Base-by-base conservation (phyloP, 2,329 filamentous ascomycete genomes). In the Colletotrichum tropicale region DNA sequence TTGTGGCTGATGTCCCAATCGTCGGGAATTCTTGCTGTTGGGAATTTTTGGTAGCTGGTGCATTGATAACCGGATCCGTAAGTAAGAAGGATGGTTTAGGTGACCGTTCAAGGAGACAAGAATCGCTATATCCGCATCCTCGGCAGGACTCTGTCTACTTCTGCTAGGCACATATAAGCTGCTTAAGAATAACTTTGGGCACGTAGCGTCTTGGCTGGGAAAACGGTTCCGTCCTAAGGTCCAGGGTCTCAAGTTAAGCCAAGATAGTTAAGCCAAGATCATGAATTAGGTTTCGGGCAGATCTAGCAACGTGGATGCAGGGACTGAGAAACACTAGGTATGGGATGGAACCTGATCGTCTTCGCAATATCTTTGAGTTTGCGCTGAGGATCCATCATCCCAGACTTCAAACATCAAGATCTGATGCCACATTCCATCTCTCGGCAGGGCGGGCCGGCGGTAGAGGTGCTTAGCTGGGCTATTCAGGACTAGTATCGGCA, bases 391-490 rank as follows among this genome's bases (percentile, higher is more conserved):
- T 48, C n/a, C n/a, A 34, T 32, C 28, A 74, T 12, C 56, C 66
- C 8, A 13, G 32, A 4, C 13, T 34, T 26, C 66, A 43, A 28
- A 8, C 10, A 18, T 10, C 12, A 28, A 12, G 26, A 18, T 15
- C 16, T 24, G 43, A 65, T 74, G 66, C 64, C 58, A 60, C 32
- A 65, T 36, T 58, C 43, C 24, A 70, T 38, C 13, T 30, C 8
- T 8, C 6, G 30, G 34, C 26, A 26, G 15, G n/a, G 30, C 52
- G 32, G 36, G n/a, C 43, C 30, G 24, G 38, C 56, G 66, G 21
- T n/a, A 52, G 18, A n/a, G 21, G 70, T 30, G 8, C 38, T 62
- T 56, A 26, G 61, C 8, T 38, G 10, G 30, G 30, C 32, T 26
- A 15, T 52, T 24, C 24, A 6, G 16, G 2, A 26, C n/a, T 28